Evolutionary conservation across 805 yeast genomes (phyloP).

Genomic region (Zygoascus biomembranicola): DNA sequence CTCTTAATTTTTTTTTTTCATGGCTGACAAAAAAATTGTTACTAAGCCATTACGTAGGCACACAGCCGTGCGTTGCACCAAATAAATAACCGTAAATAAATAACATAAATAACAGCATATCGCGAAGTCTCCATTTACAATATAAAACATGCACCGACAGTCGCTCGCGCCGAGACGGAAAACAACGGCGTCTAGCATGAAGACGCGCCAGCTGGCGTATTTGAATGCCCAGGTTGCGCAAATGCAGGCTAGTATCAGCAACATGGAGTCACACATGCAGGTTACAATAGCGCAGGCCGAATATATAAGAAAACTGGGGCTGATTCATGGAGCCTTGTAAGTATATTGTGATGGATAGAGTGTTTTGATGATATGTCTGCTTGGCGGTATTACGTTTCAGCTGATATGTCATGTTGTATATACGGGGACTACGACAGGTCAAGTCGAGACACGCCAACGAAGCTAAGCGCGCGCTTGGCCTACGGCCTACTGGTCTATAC

Average conservation of each 20-base stretch:
- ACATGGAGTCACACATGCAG: constrained; percentile 42
- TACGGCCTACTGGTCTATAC: no score
- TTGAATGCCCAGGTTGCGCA: constrained; percentile 46
- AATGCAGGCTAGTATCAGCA: constrained; percentile 47
- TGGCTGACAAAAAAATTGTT: neutral
- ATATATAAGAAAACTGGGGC: constrained; percentile 45
- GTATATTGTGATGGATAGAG: constrained; percentile 11
- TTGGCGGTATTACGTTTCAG: no score
- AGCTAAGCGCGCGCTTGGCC: no score
- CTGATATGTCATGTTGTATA: no score
- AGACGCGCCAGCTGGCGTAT: constrained; percentile 40
- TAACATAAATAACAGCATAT: neutral
- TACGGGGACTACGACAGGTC: no score
- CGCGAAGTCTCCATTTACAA: neutral
- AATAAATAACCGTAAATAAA: neutral
- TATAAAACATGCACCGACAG: neutral
- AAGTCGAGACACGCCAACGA: no score
- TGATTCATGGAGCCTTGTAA: constrained; percentile 48
- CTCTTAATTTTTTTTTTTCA: neutral
- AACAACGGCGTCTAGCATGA: constrained; percentile 10
- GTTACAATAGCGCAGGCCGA: constrained; percentile 47
- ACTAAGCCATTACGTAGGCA: neutral
- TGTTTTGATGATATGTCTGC: no score
- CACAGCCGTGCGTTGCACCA: neutral
- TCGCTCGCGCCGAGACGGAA: constrained; percentile 5